A percentile compares a stretch with the other conserved stretches of the same genome.
These are phyloP conservation scores for Fusarium piperis DNA, from an alignment of 2,329 filamentous ascomycete genomes.

Conservation along the genomic window DNA sequence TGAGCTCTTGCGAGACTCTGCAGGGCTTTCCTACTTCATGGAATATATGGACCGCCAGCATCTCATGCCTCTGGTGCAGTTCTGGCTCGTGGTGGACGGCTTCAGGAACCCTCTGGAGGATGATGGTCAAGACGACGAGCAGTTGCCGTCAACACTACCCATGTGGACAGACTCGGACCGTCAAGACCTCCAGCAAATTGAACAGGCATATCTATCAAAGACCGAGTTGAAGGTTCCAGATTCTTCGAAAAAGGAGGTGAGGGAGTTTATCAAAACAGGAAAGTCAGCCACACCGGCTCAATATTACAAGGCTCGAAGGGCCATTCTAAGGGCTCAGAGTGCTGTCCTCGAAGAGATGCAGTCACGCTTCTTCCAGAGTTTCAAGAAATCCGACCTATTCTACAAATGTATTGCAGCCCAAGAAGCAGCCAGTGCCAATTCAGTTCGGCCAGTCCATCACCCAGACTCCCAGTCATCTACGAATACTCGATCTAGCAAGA, in stretches of 20 bases:
- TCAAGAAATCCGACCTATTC: conserved; percentile 92
- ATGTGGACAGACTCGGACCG: conserved; percentile 87
- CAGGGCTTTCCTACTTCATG: conserved; percentile 98
- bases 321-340: conserved; percentile 84
- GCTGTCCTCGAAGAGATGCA: conserved; percentile 86
- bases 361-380: conserved; percentile 79
- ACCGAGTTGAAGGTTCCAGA: conserved; percentile 82
- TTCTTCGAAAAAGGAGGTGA: conserved; percentile 74
- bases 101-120: conserved; percentile 94
- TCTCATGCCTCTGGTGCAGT: conserved; percentile 90
- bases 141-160: conserved; percentile 67
- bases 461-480: conserved; percentile 37
- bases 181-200: conserved; percentile 88
- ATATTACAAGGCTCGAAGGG: conserved; percentile 83
- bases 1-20: conserved; percentile 88
- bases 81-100: conserved; percentile 98
- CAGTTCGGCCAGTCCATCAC: conserved; percentile 32
- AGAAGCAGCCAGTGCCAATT: conserved; percentile 65
- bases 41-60: conserved; percentile 96
- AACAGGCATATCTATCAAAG: conserved; percentile 86
- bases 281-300: conserved; percentile 79
- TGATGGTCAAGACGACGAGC: conserved; percentile 70
- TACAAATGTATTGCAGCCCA: conserved; percentile 96
- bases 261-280: conserved; percentile 81
- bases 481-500: conserved; percentile 46